Percentiles rank a stretch among this genome's conserved stretches.
phyloP scores from a whole-genome alignment of 2,329 filamentous ascomycete species.

The Penicillium concentricum region DNA sequence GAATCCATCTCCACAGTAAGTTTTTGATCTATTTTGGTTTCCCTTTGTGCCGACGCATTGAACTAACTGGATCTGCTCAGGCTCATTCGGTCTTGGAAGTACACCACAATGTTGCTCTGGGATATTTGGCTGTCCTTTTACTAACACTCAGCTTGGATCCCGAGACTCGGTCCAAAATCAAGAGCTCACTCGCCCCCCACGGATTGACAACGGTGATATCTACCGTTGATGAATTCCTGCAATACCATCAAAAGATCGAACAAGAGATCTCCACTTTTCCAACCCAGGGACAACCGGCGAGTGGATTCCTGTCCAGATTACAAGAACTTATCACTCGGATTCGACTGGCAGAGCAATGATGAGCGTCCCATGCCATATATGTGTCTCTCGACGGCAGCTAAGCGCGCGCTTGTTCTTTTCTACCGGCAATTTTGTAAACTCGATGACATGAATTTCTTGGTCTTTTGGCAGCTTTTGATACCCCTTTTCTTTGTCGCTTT shows the following conservation, averaged over 20 bases:
- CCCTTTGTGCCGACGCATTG: background rate
- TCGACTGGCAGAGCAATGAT: slow-evolving; percentile 23
- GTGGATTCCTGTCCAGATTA: slow-evolving; percentile 55
- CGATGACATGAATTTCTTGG: background rate
- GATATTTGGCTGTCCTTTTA: slow-evolving; percentile 80
- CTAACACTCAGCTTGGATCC: slow-evolving; percentile 71
- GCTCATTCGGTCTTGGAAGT: slow-evolving; percentile 64
- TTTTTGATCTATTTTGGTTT: background rate
- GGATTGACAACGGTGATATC: slow-evolving; percentile 53
- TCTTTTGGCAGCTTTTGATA: slow-evolving; percentile 9
- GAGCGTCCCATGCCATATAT: background rate
- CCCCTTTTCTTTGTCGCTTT: background rate
- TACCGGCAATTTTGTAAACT: background rate
- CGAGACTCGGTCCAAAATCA: slow-evolving; percentile 45
- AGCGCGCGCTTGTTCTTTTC: background rate
- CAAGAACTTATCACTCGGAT: slow-evolving; percentile 53
- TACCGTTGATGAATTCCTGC: slow-evolving; percentile 62
- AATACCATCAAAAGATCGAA: slow-evolving; percentile 61
- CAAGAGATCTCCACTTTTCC: slow-evolving; percentile 41
- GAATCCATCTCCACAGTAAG: slow-evolving; percentile 67
- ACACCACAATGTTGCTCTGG: slow-evolving; percentile 77
- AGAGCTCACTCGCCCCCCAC: slow-evolving; percentile 45
- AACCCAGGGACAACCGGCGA: slow-evolving; percentile 47
- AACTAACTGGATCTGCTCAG: slow-evolving; percentile 31
- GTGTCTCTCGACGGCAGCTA: background rate